Evolutionary conservation across 805 yeast species (phyloP), one percentile per base, ranked within the genome.

Genomic region (Sugiyamaella americana): DNA sequence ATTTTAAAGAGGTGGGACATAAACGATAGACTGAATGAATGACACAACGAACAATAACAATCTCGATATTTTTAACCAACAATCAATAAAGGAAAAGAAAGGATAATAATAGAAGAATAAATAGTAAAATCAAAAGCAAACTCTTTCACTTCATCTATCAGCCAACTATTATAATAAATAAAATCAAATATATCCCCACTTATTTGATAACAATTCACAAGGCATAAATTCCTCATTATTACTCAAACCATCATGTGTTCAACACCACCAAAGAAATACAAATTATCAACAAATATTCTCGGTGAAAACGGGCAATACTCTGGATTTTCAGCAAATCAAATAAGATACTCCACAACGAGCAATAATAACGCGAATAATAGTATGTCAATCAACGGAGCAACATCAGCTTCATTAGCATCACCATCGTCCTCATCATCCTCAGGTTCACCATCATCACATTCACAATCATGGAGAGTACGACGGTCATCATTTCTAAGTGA

Each of bases 401-500:
- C 11, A 8, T 26, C 32, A 8, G 32, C 32, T 13, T 8, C 11
- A 8, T 8, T 13, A 26, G 32, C 32, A 26, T 26, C 32, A 8
- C 32, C 32, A 26, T 26, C 32, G 13, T n/a, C n/a, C n/a, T n/a
- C n/a, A n/a, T n/a, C n/a, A n/a, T n/a, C n/a, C n/a, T n/a, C n/a
- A n/a, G n/a, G n/a, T n/a, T n/a, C n/a, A n/a, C n/a, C 34, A 11
- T 35, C 37, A 6, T 5, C 37, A 6, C 37, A 35, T 17, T 13
- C 20, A 8, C 17, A 35, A 35, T 35, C 37, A 18, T 35, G 37
- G 37, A 35, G 20, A 17, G 37, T 41, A 19, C 50, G 61, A 4
- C 53, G 55, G 40, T 42, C 55, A 29, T 53, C 58, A 39, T 56
- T 57, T 40, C 40, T 58, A 26, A 50, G 56, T 26, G 56, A 54